phyloP scores from a whole-genome alignment of 1,284 basidiomycete species.

The Ganoderma leucocontextum region DNA sequence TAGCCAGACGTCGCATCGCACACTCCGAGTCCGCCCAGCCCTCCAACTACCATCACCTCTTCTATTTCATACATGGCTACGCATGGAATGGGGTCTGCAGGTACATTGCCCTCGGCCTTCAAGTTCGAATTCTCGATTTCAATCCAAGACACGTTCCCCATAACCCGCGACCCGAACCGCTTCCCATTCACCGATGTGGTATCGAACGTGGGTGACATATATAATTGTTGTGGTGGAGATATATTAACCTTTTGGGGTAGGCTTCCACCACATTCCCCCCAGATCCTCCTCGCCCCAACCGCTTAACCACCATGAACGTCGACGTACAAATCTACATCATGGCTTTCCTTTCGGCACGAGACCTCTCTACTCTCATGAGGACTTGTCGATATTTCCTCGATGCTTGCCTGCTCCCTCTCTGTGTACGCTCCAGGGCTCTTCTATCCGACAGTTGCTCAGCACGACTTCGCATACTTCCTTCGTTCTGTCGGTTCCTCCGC shows the following conservation, averaged over 20 bases:
- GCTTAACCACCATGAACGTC: conserved; percentile 4
- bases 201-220: too few species aligned
- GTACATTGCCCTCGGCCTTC: too few species aligned
- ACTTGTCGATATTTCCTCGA: not conserved
- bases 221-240: too few species aligned
- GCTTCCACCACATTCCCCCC: too few species aligned
- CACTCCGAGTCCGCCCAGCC: too few species aligned
- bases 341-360: not conserved
- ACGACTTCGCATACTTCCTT: not conserved
- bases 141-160: not conserved
- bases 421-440: not conserved
- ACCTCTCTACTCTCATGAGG: conserved; percentile 7
- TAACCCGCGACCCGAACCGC: conserved; percentile 2
- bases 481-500: conserved; percentile 8
- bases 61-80: too few species aligned
- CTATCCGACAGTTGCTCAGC: not conserved
- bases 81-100: too few species aligned
- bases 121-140: not conserved
- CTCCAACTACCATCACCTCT: too few species aligned
- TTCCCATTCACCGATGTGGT: not conserved
- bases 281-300: too few species aligned
- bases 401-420: conserved; percentile 7
- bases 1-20: too few species aligned
- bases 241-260: too few species aligned
- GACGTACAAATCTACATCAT: conserved; percentile 11